These are phyloP conservation scores for Sarocladiaceae sp. DNA, from an alignment of 2,329 filamentous ascomycete genomes.

Conservation along the genomic window DNA sequence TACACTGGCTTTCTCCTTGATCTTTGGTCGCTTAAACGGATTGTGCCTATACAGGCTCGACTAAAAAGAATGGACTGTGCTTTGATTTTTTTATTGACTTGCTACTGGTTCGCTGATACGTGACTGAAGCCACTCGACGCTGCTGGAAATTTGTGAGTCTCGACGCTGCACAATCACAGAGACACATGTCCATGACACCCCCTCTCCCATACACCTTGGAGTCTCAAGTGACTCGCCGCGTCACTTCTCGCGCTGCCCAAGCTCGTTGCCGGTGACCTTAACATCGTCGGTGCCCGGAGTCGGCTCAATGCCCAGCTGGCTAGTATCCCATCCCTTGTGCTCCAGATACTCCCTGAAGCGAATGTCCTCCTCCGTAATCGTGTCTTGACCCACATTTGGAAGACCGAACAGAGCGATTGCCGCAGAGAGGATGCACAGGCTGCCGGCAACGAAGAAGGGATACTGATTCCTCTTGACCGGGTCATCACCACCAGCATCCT, in stretches of 20 bases:
- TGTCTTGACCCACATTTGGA: constrained; percentile 79
- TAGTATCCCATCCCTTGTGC: constrained; percentile 70
- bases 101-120: too few species aligned
- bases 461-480: constrained; percentile 66
- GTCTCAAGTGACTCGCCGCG: too few species aligned
- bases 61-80: background rate
- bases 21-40: background rate
- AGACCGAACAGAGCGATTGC: constrained; percentile 55
- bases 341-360: constrained; percentile 72
- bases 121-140: too few species aligned
- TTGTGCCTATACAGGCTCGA: background rate
- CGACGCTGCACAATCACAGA: too few species aligned
- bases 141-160: too few species aligned
- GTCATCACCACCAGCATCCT: constrained; percentile 52
- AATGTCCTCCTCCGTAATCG: constrained; percentile 72
- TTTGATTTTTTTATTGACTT: background rate
- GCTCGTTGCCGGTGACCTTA: background rate
- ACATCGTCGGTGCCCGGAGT: background rate
- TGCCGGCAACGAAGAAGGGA: constrained; percentile 82
- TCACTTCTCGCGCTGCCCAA: background rate
- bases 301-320: constrained; percentile 42
- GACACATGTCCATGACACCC: too few species aligned
- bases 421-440: constrained; percentile 73
- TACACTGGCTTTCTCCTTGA: background rate
- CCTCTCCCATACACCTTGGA: too few species aligned